Conservation (phyloP, 2,329 filamentous ascomycete genomes). For the Neonectria punicea region DNA sequence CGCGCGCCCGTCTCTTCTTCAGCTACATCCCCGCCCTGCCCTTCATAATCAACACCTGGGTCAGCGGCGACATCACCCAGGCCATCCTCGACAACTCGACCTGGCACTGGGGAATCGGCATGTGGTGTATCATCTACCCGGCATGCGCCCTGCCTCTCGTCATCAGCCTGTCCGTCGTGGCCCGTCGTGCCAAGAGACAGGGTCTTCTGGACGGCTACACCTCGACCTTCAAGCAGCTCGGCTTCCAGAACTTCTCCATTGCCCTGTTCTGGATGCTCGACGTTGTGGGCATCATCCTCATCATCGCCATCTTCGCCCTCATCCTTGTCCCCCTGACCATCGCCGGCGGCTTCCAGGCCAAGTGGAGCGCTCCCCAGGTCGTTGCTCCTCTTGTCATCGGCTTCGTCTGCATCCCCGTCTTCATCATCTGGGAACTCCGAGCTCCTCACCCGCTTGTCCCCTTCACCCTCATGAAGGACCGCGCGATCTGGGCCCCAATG, state of each 20-base stretch:
- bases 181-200: conserved; percentile 61
- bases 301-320: conserved; percentile 59
- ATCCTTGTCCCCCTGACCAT: conserved; percentile 58
- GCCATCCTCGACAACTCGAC: conserved; percentile 59
- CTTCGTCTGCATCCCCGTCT: conserved; percentile 60
- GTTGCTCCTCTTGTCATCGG: conserved; percentile 58
- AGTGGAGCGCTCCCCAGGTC: conserved; percentile 53
- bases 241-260: conserved; percentile 46
- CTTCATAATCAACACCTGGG: conserved; percentile 74
- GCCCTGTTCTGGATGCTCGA: conserved; percentile 61
- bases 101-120: conserved; percentile 73
- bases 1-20: conserved; percentile 71
- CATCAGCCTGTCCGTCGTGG: conserved; percentile 60
- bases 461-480: conserved; percentile 70
- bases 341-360: conserved; percentile 54
- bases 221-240: conserved; percentile 47
- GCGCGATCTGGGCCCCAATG: conserved; percentile 71
- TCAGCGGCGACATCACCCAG: conserved; percentile 65
- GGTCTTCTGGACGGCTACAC: conserved; percentile 55
- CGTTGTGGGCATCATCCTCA: conserved; percentile 55
- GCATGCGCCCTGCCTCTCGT: conserved; percentile 67
- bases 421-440: conserved; percentile 60
- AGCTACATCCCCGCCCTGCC: conserved; percentile 70
- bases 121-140: conserved; percentile 73
- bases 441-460: conserved; percentile 66